Conservation (phyloP, 2,329 filamentous ascomycete species). For the Alternaria sp. region DNA sequence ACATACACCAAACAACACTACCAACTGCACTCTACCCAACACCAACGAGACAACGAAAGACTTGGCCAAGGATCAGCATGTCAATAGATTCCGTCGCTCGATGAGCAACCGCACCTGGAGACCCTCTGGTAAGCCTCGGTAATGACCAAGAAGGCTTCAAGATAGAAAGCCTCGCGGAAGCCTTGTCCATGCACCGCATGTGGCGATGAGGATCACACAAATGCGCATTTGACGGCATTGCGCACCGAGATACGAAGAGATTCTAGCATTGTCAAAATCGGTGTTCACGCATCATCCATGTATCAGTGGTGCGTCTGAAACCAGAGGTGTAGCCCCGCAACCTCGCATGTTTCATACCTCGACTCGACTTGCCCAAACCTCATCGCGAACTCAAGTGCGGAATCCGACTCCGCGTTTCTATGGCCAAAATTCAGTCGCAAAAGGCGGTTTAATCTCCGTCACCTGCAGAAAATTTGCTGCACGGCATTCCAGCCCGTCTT, state of each 20-base stretch:
- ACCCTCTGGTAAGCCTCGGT: background rate
- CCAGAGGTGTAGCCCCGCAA: constrained; percentile 13
- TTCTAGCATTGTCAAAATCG: background rate
- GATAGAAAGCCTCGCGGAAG: background rate
- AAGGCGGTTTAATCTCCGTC: constrained; percentile 8
- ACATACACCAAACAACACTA: background rate
- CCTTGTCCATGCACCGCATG: background rate
- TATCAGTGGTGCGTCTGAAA: constrained; percentile 28
- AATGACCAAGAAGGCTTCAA: background rate
- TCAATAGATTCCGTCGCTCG: background rate
- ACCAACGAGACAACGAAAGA: background rate
- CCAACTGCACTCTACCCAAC: background rate
- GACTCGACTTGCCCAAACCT: constrained; percentile 18
- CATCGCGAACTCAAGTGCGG: constrained; percentile 17
- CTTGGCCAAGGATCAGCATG: background rate
- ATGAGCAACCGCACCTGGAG: background rate
- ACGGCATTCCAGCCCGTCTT: constrained; percentile 23
- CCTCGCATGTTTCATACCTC: constrained; percentile 23
- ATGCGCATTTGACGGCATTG: background rate
- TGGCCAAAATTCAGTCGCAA: constrained; percentile 5
- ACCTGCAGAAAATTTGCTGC: constrained; percentile 6
- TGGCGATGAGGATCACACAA: background rate
- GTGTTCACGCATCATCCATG: constrained; percentile 19
- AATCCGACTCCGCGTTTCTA: constrained; percentile 20
- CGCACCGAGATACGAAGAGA: background rate